Base-by-base conservation (phyloP, 352 stramenopile species). In the Globisporangium echinulatum region DNA sequence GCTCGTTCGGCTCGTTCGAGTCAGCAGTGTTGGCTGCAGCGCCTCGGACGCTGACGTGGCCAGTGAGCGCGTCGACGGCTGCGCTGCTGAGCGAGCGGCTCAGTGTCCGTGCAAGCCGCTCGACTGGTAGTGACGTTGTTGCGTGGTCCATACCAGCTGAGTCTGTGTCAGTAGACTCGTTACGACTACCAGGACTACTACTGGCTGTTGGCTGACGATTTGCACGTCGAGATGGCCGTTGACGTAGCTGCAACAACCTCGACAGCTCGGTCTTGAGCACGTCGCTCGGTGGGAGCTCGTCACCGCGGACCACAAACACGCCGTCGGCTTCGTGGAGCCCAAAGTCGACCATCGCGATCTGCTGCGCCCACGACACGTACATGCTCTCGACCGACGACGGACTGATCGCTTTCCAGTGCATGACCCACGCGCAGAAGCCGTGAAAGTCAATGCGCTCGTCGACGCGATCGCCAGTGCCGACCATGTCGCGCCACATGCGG, bases 381-480 rank as follows among this genome's bases (percentile, higher is more conserved):
- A 94, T 71, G 61, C 78, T 83, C 68, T 86, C 77, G 37, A 92
- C 74, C 0, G 74, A 70, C 44, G 69, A 58, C 7, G 85, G 85
- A 56, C 70, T 87, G 52, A 85, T 75, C 54, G 79, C 79, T 65
- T 87, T 89, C 80, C 82, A 92, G 58, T 70, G 76, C 80, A 92
- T 88, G 56, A 94, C 81, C 70, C 77, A 89, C 37, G 70, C 55
- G 58, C 85, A 90, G 58, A 94, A 94, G 36, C 67, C 67, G 13
- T 75, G 61, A 58, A 94, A 94, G 54, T 90, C 77, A 38, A 91
- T 61, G 7, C 72, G 71, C 50, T 88, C 74, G 42, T 63, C 37
- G 9, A 47, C 47, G 2, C 78, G 63, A 14, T 50, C 43, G 3
- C 44, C 51, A 13, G 61, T 60, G 36, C 48, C 47, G 7, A 49